Evolutionary conservation across 257 asterid species (phyloP), one percentile per base, ranked within the genome.

Genomic region (Verbascum thapsus): DNA sequence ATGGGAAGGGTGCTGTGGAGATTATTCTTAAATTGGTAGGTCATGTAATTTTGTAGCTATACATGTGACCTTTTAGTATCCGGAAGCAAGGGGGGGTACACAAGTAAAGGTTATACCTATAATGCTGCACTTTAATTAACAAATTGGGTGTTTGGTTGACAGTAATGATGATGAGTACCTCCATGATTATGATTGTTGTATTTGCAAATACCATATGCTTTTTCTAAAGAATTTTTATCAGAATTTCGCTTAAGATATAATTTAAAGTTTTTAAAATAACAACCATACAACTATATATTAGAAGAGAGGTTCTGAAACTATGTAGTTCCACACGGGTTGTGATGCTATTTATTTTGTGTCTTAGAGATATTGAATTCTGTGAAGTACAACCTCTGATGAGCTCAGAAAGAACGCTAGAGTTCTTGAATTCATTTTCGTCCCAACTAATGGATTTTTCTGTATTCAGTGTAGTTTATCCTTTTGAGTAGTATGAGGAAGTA

Each of bases 1-100:
- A 87, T 44, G 99, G 99, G 59, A 94, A 94, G 75, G 99, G 99
- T 72, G 99, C 96, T 69, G 91, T 94, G 30, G 99, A 94, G 15
- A 76, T 94, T 80, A 76, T 94, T 74, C 82, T 94, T 54, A 77
- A 76, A 71, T 72, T 94, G 95, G 99, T 92, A 82, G 71, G 71
- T 73, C 72, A 34, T 49, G 19, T 64, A 53, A 41, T 30, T 63
- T 48, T 61, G 62, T 41, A 60, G 37, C 41, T 7, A 13, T 20
- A 34, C 7, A 4, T 48, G 57, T 40, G 39, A 44, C 56, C 67
- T 34, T 57, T 15, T 43, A 44, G 23, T 55, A 42, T 47, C 35
- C 20, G 16, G 0, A 10, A 19, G 26, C 13, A 17, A n/a, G n/a
- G 56, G 53, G 54, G 50, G 47, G 39, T 19, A 15, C 35, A 20